Base-by-base conservation (phyloP, 495 filamentous ascomycete species). In the Aspergillus nidulans region DNA sequence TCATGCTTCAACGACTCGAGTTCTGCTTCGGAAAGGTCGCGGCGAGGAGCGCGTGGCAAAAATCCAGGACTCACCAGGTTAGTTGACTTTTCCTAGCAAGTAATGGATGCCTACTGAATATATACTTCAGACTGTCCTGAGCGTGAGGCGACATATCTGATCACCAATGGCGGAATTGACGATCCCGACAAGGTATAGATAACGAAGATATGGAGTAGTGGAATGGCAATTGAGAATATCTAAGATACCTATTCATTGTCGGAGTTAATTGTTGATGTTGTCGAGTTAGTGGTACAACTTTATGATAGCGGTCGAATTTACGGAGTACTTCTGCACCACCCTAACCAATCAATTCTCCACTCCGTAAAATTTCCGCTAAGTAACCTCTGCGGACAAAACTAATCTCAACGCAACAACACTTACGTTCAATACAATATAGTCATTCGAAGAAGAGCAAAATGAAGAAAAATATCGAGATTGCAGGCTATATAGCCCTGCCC, bases 1-100 rank as follows among this genome's bases (percentile, higher is more conserved):
- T 42, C 88, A 91, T 70, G 87, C 88, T 39, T 89, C 85, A 32
- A 82, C 87, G 3, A 91, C 88, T 48, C 77, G 88, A 44, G 78
- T 91, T 38, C 76, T 91, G 16, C 75, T 91, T 42, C 77, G 88
- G 8, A 91, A 91, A 63, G 88, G 88, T 32, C 80, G 88, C 36
- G 87, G 88, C 7, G 88, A 91, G 49, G 88, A 91, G 65, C 80
- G 88, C 20, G 87, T 91, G 47, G 88, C 88, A 5, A 91, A 90
- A 72, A 84, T 91, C 49, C 82, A 87, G 59, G 88, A 91, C 65
- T 89, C 86, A 1, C 86, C 85, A 34, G 85, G 84, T 87, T 63
- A 49, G 77, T 70, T 46, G 15, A 13, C 10, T 44, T 0, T 10
- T 30, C 15, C n/a, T 0, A 28, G 10, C 18, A 15, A 48, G 23